Conservation (phyloP, 192 early-diverging fungal species). For the Podila horticola region DNA sequence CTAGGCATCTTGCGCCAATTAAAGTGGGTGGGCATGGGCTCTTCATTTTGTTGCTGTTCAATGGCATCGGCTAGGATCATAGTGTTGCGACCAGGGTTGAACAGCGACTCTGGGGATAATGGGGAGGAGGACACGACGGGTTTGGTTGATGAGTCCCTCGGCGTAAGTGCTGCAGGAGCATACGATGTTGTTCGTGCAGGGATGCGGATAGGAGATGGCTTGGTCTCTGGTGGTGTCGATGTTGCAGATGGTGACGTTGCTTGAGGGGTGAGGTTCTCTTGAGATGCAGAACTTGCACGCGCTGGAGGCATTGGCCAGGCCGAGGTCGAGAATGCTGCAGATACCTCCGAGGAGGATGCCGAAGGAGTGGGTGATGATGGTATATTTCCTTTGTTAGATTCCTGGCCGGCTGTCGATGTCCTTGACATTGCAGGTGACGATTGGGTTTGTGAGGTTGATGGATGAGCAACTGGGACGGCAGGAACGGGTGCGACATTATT, state of each 20-base stretch:
- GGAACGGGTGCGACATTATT: neutral
- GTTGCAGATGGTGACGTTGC: neutral
- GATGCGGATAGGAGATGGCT: neutral
- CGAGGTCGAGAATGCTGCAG: neutral
- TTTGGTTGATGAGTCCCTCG: neutral
- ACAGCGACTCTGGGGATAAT: conserved; percentile 8
- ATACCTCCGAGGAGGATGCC: neutral
- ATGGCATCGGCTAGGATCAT: neutral
- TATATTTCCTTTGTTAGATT: conserved; percentile 3
- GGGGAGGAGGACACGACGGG: neutral
- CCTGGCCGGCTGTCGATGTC: neutral
- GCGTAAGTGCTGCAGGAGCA: neutral
- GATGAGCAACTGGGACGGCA: neutral
- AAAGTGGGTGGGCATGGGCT: conserved; percentile 17
- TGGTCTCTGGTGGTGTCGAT: neutral
- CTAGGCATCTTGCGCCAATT: conserved; percentile 10
- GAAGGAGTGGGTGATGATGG: conserved; percentile 1
- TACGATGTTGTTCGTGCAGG: neutral
- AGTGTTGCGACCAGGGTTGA: conserved; percentile 15
- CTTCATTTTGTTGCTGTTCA: conserved; percentile 7
- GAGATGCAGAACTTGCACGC: neutral
- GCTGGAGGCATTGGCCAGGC: neutral
- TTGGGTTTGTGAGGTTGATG: neutral
- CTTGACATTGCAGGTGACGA: neutral
- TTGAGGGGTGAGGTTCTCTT: neutral